Evolutionary conservation across 768 basidiomycete species (phyloP), one percentile per base, ranked within the genome.

Genomic region (Russula abietina): DNA sequence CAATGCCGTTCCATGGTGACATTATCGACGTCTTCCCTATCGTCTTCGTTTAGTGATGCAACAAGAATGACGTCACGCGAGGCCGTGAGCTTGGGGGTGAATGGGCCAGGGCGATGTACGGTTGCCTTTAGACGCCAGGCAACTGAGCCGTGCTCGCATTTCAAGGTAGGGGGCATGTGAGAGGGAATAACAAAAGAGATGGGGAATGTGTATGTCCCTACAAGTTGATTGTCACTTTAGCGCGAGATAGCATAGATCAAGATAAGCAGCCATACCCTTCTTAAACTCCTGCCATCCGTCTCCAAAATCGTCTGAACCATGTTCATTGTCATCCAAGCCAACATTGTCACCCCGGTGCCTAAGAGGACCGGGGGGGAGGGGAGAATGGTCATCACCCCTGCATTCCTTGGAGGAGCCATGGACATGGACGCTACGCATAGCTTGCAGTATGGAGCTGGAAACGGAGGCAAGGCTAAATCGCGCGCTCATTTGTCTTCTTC

Each of bases 161-260:
- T 77, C 64, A 95, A 77, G 0, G 86, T 85, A 2, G 96, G 93
- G 3, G 94, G 93, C 3, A 88, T 79, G 62, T 83, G 80, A 4
- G 84, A 78, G 0, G 96, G 92, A 60, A 99, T 86, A 11, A 85
- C 78, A 72, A 98, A 94, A 14, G 90, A 90, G 68, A 99, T 89
- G 2, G 96, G 96, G 74, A 93, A 98, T n/a, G 88, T 92, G 73
- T 98, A 96, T 12, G 85, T 89, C n/a, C 94, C 94, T 91, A 68
- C 39, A 45, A 22, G 43, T 22, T 32, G 16, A n/a, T 24, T 32
- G 12, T 17, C 16, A 17, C 39, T 11, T 61, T 43, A 45, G 55
- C 49, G 33, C n/a, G 41, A 49, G 43, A 14, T 28, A 19, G 8
- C 24, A 54, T 32, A 33, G 19, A 17, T 17, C 14, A 6, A 36